A percentile compares a stretch with the other conserved stretches of the same genome.
These are phyloP conservation scores for Dactylorhiza incarnata DNA, from an alignment of 106 monocot genomes.

Conservation along the genomic window DNA sequence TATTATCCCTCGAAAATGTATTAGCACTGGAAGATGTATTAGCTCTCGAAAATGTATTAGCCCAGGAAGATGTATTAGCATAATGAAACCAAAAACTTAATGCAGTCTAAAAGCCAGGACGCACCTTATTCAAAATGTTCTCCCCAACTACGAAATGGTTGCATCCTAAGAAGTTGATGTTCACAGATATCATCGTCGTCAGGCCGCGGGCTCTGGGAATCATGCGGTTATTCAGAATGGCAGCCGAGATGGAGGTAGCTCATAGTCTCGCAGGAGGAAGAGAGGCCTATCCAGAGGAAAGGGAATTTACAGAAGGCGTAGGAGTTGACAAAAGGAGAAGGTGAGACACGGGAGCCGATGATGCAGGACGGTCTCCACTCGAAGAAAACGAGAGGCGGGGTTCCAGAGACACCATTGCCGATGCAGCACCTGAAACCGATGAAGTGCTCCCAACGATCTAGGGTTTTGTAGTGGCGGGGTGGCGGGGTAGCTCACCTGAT, in stretches of 20 bases:
- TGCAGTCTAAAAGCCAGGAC: no score
- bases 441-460: slow-evolving; percentile 25
- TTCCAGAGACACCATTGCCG: slow-evolving; percentile 14
- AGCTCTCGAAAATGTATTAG: no score
- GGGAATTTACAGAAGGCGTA: slow-evolving; percentile 45
- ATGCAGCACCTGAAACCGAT: slow-evolving; percentile 78
- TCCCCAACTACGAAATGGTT: slow-evolving; percentile 77
- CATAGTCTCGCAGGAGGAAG: slow-evolving; percentile 27
- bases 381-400: slow-evolving; percentile 50
- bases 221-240: not conserved
- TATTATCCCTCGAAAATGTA: no score
- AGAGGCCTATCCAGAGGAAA: slow-evolving; percentile 63
- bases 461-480: slow-evolving; percentile 10
- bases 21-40: no score
- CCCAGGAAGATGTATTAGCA: no score
- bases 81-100: no score
- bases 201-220: not conserved
- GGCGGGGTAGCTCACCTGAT: slow-evolving; percentile 10
- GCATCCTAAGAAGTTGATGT: slow-evolving; percentile 52
- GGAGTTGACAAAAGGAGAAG: slow-evolving; percentile 23
- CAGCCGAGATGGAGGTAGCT: slow-evolving; percentile 21
- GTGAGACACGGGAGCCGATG: slow-evolving; percentile 40
- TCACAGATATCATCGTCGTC: slow-evolving; percentile 42
- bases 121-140: no score
- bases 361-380: slow-evolving; percentile 65